A percentile compares a stretch with the other conserved stretches of the same genome.
phyloP scores from a whole-genome alignment of 371 early-diverging fungal species.

The Dinochytrium kinnereticum region DNA sequence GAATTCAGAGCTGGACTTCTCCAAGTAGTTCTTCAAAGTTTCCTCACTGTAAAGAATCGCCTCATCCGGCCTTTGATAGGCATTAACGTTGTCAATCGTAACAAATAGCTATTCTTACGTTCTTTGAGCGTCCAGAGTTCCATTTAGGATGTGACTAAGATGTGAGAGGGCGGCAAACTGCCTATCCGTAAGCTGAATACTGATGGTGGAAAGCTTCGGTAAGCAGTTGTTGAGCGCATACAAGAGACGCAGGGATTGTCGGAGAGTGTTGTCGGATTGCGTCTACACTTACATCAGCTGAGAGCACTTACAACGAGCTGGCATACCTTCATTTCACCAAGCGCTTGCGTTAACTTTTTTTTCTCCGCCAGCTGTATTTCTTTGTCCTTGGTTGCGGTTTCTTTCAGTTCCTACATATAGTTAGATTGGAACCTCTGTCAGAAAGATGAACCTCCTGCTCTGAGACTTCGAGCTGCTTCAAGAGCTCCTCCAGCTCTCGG shows the following conservation, averaged over 20 bases:
- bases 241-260: background rate
- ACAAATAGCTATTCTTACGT: slow-evolving; percentile 10
- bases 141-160: slow-evolving; percentile 30
- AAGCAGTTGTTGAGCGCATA: slow-evolving; percentile 34
- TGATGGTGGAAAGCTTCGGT: slow-evolving; percentile 27
- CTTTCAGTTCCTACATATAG: background rate
- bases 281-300: background rate
- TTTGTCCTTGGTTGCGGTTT: background rate
- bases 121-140: slow-evolving; percentile 18
- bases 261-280: background rate
- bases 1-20: slow-evolving; percentile 16
- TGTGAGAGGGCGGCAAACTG: slow-evolving; percentile 38
- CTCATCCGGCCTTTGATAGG: background rate
- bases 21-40: slow-evolving; percentile 28
- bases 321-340: background rate
- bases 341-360: background rate
- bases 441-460: slow-evolving; percentile 31
- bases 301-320: no score
- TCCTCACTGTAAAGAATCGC: background rate
- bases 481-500: slow-evolving; percentile 44
- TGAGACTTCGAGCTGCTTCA: slow-evolving; percentile 26
- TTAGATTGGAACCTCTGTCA: background rate
- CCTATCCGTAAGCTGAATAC: slow-evolving; percentile 25
- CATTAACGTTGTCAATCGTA: background rate
- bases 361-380: background rate